These are phyloP conservation scores for Mortierella sp. DNA, from an alignment of 371 early-diverging fungal species.

Conservation along the genomic window DNA sequence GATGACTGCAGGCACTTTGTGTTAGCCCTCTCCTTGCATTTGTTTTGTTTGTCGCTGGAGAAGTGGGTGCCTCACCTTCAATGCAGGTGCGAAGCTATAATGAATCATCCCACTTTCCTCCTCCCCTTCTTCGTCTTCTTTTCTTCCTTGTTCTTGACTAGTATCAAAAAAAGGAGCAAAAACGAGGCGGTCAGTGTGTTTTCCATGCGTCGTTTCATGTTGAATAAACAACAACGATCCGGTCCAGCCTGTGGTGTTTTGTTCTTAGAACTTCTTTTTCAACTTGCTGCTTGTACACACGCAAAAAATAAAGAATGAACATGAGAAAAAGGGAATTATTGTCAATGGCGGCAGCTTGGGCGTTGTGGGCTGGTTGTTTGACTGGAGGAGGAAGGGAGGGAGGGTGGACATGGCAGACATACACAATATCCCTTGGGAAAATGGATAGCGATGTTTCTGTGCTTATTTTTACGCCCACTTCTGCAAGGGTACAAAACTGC, in stretches of 20 bases:
- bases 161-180: neutral
- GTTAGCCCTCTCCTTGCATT: neutral
- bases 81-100: neutral
- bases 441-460: neutral
- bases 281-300: neutral
- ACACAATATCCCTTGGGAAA: conserved; percentile 10
- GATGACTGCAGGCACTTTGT: neutral
- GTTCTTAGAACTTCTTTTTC: no score
- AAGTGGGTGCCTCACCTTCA: neutral
- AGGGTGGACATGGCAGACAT: neutral
- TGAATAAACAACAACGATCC: neutral
- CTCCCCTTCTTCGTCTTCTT: neutral
- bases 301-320: neutral
- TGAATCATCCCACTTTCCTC: conserved; percentile 9
- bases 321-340: neutral
- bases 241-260: neutral
- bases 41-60: neutral
- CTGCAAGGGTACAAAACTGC: neutral
- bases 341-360: neutral
- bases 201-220: conserved; percentile 12
- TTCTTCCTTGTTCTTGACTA: neutral
- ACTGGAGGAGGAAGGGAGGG: neutral
- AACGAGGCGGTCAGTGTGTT: neutral
- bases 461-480: neutral
- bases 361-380: neutral